Percentiles rank a stretch among this genome's conserved stretches.
Conservation (phyloP, 306 rosid genomes). For the Aeschynomene evenia region DNA sequence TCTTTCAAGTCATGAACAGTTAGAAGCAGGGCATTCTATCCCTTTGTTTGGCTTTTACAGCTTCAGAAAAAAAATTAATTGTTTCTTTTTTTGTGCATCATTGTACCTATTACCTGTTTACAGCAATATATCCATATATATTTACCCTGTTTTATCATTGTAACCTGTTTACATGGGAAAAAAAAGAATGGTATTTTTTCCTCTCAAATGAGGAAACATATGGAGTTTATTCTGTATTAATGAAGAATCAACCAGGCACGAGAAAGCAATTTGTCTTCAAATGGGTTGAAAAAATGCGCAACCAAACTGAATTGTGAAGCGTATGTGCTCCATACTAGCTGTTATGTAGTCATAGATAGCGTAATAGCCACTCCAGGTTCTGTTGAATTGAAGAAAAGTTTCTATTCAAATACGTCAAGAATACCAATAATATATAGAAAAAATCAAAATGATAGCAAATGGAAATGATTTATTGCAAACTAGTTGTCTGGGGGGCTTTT, state of each 20-base stretch:
- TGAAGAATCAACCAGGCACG: constrained; percentile 27
- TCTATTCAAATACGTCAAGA: constrained; percentile 25
- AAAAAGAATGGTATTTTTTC: constrained; percentile 21
- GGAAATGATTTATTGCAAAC: not conserved
- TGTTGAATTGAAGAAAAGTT: constrained; percentile 42
- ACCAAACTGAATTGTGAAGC: constrained; percentile 24
- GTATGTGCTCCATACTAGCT: constrained; percentile 26
- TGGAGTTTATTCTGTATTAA: constrained; percentile 17
- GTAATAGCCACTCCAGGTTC: constrained; percentile 80
- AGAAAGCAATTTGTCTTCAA: constrained; percentile 29
- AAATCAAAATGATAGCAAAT: not conserved
- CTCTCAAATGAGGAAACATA: constrained; percentile 22
- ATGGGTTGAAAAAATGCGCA: constrained; percentile 24
- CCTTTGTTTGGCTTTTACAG: constrained; percentile 3
- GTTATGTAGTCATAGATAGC: constrained; percentile 50
- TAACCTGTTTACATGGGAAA: constrained; percentile 32
- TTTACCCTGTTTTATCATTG: no score
- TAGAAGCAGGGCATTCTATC: not conserved
- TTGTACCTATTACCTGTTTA: constrained; percentile 5
- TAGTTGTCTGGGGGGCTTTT: not conserved
- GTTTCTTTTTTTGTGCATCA: not conserved
- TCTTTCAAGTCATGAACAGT: constrained; percentile 10
- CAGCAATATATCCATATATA: constrained; percentile 32
- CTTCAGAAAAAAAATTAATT: not conserved
- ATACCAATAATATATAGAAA: not conserved